phyloP scores from a whole-genome alignment of 2,329 filamentous ascomycete genomes.

The Didymella sp. region DNA sequence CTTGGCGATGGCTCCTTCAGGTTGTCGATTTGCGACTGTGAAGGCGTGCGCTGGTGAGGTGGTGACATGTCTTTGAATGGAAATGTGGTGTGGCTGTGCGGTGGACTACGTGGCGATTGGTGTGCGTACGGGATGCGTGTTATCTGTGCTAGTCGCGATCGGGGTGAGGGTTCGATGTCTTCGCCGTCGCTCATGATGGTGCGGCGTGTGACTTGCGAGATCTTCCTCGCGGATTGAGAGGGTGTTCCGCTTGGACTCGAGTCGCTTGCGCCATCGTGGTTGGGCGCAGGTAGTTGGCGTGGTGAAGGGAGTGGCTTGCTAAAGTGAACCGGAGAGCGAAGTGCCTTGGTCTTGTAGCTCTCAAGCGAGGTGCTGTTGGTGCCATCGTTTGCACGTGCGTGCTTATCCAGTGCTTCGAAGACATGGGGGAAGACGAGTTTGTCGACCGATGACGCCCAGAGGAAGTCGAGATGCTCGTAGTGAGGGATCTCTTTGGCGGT shows the following conservation, averaged over 20 bases:
- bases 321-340: constrained; percentile 41
- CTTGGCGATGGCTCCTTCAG: neutral
- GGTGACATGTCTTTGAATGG: constrained; percentile 24
- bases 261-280: constrained; percentile 20
- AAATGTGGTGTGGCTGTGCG: constrained; percentile 19
- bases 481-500: constrained; percentile 85
- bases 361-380: neutral
- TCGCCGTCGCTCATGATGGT: constrained; percentile 10
- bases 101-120: constrained; percentile 20
- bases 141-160: constrained; percentile 23
- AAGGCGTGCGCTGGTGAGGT: neutral
- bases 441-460: constrained; percentile 90
- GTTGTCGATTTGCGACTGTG: neutral
- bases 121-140: constrained; percentile 30
- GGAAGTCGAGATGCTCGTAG: constrained; percentile 95
- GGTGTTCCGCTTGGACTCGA: constrained; percentile 11
- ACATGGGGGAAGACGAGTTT: constrained; percentile 88
- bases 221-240: constrained; percentile 8
- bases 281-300: constrained; percentile 26
- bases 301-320: constrained; percentile 36
- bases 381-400: constrained; percentile 41
- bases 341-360: constrained; percentile 32
- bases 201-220: constrained; percentile 15
- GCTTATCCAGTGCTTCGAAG: constrained; percentile 83
- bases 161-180: constrained; percentile 19